These are phyloP conservation scores for Verticillium albo-atrum DNA, from an alignment of 2,329 filamentous ascomycete species.

Conservation along the genomic window DNA sequence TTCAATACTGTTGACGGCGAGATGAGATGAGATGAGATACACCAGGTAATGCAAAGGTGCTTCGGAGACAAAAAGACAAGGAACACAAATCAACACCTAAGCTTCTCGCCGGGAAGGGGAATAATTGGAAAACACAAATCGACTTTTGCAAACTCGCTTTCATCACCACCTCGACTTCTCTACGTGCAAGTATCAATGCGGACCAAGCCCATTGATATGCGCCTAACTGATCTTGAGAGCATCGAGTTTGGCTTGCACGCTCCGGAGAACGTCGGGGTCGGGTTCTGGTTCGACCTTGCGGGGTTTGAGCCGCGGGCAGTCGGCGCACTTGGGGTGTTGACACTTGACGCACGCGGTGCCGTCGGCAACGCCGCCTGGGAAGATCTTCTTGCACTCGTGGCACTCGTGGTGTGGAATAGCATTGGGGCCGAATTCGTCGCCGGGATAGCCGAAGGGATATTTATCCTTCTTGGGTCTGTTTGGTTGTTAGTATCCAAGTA, in stretches of 20 bases:
- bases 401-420: slow-evolving; percentile 54
- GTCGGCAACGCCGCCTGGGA: slow-evolving; percentile 43
- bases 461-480: slow-evolving; percentile 60
- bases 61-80: not conserved
- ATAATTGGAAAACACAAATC: not conserved
- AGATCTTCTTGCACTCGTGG: slow-evolving; percentile 57
- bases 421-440: slow-evolving; percentile 53
- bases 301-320: slow-evolving; percentile 54
- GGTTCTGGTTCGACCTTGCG: slow-evolving; percentile 57
- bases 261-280: slow-evolving; percentile 55
- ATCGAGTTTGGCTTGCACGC: slow-evolving; percentile 52
- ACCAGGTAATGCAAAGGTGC: too few species aligned
- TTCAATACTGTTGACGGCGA: not conserved
- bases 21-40: not conserved
- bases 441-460: slow-evolving; percentile 66
- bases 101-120: not conserved
- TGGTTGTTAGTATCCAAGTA: slow-evolving; percentile 5
- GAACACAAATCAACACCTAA: not conserved
- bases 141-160: not conserved
- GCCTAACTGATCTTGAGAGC: slow-evolving; percentile 28
- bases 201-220: not conserved
- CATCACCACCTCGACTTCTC: not conserved
- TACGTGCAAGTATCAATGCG: not conserved
- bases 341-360: slow-evolving; percentile 56
- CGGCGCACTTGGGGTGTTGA: slow-evolving; percentile 52